Evolutionary conservation across 139 green algal genomes (phyloP).

Genomic region (Chlorella sp.): DNA sequence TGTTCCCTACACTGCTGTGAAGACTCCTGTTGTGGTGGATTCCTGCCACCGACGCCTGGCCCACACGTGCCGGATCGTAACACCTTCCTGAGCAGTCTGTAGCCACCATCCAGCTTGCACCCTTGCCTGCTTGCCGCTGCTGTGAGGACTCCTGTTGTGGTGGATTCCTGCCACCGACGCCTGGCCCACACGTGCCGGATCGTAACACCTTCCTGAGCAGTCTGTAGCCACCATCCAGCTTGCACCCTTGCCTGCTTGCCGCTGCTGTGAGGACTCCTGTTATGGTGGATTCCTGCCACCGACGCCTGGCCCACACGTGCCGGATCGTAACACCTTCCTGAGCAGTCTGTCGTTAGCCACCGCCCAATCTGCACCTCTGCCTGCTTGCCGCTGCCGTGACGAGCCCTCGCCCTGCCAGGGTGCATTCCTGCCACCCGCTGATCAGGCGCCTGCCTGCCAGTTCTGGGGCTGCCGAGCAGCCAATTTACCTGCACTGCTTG

Average conservation of each 20-base stretch:
- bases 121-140: not conserved
- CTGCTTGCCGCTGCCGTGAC: not conserved
- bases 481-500: too few species aligned
- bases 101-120: not conserved
- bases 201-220: not conserved
- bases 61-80: too few species aligned
- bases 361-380: not conserved
- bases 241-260: not conserved
- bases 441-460: not conserved
- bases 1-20: too few species aligned
- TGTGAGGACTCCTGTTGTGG: too few species aligned
- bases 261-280: not conserved
- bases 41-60: too few species aligned
- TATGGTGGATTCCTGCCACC: too few species aligned
- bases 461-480: constrained; percentile 3
- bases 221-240: not conserved
- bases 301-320: too few species aligned
- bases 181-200: too few species aligned
- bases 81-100: constrained; percentile 1
- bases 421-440: constrained; percentile 20
- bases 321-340: not conserved
- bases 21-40: too few species aligned
- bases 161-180: too few species aligned
- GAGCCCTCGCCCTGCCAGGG: not conserved
- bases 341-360: not conserved